Percentiles rank a stretch among this genome's conserved stretches.
These are phyloP conservation scores for Fusarium veterinarium DNA, from an alignment of 2,329 filamentous ascomycete genomes.

Conservation along the genomic window DNA sequence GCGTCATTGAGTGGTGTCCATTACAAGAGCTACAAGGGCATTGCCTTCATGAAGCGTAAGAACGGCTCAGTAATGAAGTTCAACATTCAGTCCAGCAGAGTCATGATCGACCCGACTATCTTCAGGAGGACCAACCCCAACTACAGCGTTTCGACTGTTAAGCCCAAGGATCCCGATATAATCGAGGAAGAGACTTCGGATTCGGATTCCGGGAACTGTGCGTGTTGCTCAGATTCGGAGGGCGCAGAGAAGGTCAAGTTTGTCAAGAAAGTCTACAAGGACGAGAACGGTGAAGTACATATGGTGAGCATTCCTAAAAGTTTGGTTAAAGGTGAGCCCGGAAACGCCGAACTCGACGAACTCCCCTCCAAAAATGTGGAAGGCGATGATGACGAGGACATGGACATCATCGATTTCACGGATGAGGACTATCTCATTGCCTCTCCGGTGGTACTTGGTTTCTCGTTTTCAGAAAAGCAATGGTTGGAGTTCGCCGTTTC, in stretches of 20 bases:
- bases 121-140: constrained; percentile 89
- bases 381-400: background rate
- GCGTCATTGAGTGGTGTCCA: constrained; percentile 83
- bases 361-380: constrained; percentile 51
- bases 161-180: constrained; percentile 75
- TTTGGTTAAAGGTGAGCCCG: constrained; percentile 46
- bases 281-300: constrained; percentile 54
- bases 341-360: constrained; percentile 66
- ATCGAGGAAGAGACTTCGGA: constrained; percentile 61
- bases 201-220: constrained; percentile 52
- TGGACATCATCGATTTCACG: constrained; percentile 65
- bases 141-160: constrained; percentile 80
- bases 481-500: constrained; percentile 91
- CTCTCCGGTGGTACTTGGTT: constrained; percentile 86
- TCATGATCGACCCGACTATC: constrained; percentile 88
- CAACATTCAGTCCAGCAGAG: constrained; percentile 85
- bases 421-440: constrained; percentile 88
- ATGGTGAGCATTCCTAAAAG: constrained; percentile 47
- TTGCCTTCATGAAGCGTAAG: constrained; percentile 88
- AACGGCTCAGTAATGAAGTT: constrained; percentile 73
- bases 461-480: constrained; percentile 87
- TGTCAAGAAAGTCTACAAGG: constrained; percentile 65
- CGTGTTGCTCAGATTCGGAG: constrained; percentile 55
- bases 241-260: constrained; percentile 57
- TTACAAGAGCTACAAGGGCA: constrained; percentile 84